Evolutionary conservation across 495 filamentous ascomycete genomes (phyloP).

Genomic region (Aspergillus haitiensis): DNA sequence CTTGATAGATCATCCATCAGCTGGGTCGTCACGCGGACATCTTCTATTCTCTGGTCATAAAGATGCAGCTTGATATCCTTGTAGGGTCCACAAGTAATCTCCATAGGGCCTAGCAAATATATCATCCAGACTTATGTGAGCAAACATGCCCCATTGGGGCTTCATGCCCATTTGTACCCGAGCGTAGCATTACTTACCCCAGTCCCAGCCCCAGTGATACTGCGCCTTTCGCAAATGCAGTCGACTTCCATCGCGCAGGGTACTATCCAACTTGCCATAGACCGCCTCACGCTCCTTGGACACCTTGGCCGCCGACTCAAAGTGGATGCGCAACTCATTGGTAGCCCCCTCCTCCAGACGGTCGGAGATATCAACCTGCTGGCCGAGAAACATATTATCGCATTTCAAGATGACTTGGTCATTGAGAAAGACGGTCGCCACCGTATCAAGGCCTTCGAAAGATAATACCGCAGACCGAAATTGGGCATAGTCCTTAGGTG

Average conservation of each 20-base stretch:
- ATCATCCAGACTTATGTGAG: too few species aligned
- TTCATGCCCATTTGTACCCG: too few species aligned
- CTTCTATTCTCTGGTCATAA: conserved; percentile 1
- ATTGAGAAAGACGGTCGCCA: conserved; percentile 1
- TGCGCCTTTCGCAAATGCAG: conserved; percentile 8
- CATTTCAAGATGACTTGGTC: not conserved
- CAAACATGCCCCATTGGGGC: too few species aligned
- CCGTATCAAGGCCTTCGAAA: not conserved
- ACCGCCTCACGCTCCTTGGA: not conserved
- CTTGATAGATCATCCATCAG: not conserved
- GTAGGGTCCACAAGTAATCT: conserved; percentile 2
- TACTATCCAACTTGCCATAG: conserved; percentile 3
- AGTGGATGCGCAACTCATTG: not conserved
- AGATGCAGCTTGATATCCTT: conserved; percentile 5
- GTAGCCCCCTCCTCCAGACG: not conserved
- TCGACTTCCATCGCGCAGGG: conserved; percentile 1
- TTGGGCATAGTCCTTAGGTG: not conserved
- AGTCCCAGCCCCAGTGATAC: conserved; percentile 9
- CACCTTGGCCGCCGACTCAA: not conserved
- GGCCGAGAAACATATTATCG: conserved; percentile 8
- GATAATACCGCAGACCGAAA: not conserved
- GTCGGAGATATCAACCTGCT: not conserved
- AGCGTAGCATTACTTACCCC: not conserved
- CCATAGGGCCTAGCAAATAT: not conserved
- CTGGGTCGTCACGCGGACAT: not conserved